Base-by-base conservation (phyloP, 495 filamentous ascomycete species). In the Lasiosphaeria ovina region DNA sequence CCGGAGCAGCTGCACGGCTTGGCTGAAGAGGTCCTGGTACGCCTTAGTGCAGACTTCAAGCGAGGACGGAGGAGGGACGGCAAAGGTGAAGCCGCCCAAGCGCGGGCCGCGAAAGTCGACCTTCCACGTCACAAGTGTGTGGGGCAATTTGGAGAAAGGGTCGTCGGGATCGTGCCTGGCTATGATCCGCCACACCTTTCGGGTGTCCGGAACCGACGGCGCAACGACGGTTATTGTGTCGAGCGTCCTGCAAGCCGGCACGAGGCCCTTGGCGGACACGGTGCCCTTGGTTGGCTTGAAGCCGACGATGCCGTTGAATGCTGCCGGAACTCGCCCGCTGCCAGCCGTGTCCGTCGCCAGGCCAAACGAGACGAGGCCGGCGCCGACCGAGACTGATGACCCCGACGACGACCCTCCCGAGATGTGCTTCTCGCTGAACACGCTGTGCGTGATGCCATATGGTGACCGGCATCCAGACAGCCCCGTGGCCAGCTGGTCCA, bases 401-500 rank as follows among this genome's bases (percentile, higher is more conserved):
- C 85, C 85, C 9, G 80, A 83, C 11, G 83, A 86, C 0, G 85
- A 87, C n/a, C 85, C 85, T 48, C 85, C 85, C 7, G 82, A 82
- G 35, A 87, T 83, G 62, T 70, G 65, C 16, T 64, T 59, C 2
- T 63, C 54, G 58, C 67, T 68, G 63, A 83, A 81, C n/a, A 77
- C 71, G 40, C 73, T 71, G 66, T 82, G 78, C 61, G 76, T 81
- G 32, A 84, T 73, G 1, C 87, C 87, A 60, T 85, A 87, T 0
- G 86, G 86, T 9, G 83, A 87, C 6, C 87, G 83, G 52, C 83
- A 81, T n/a, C 80, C 81, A 0, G 78, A 67, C 0, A 72, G 86
- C 71, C 87, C 87, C 0, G 86, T 89, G 14, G 85, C 87, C 7
- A 89, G 75, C 68, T 89, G 86, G 69, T 89, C 87, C 33, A 89